Percentiles rank a stretch among this genome's conserved stretches.
Evolutionary conservation across 2,329 filamentous ascomycete genomes (phyloP).

Genomic region (Aplosporella prunicola): DNA sequence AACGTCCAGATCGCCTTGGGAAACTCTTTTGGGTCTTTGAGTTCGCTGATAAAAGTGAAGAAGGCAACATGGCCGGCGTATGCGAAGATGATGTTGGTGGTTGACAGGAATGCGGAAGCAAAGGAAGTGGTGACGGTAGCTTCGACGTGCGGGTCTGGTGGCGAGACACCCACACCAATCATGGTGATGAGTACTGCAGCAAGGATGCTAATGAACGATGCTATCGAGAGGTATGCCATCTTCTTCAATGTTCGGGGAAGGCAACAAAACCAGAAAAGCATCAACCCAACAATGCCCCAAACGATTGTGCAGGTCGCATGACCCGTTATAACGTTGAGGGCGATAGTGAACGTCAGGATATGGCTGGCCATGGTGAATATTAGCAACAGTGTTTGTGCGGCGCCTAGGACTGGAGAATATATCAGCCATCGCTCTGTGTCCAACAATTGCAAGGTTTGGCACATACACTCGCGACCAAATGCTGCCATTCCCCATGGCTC

Average conservation of each 20-base stretch:
- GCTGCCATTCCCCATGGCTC: constrained; percentile 7
- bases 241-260: constrained; percentile 54
- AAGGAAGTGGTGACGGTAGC: constrained; percentile 29
- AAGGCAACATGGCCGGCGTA: constrained; percentile 61
- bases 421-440: neutral
- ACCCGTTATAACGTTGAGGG: constrained; percentile 13
- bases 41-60: constrained; percentile 56
- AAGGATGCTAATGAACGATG: constrained; percentile 26
- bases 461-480: constrained; percentile 7
- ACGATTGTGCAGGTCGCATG: constrained; percentile 11
- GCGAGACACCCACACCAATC: constrained; percentile 24
- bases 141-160: constrained; percentile 2
- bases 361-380: constrained; percentile 12
- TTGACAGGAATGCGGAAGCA: constrained; percentile 28
- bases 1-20: constrained; percentile 54
- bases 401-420: constrained; percentile 1
- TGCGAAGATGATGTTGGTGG: constrained; percentile 59
- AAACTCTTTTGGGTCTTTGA: constrained; percentile 52
- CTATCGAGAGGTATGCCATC: constrained; percentile 53
- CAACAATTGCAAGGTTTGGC: too few relatives aligned
- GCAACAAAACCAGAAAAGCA: constrained; percentile 50
- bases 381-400: constrained; percentile 10
- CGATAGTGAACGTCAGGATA: constrained; percentile 14
- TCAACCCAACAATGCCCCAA: constrained; percentile 51
- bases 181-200: constrained; percentile 31